Evolutionary conservation across 176 grass and related monocot species (phyloP).

Genomic region (Triticum urartu): DNA sequence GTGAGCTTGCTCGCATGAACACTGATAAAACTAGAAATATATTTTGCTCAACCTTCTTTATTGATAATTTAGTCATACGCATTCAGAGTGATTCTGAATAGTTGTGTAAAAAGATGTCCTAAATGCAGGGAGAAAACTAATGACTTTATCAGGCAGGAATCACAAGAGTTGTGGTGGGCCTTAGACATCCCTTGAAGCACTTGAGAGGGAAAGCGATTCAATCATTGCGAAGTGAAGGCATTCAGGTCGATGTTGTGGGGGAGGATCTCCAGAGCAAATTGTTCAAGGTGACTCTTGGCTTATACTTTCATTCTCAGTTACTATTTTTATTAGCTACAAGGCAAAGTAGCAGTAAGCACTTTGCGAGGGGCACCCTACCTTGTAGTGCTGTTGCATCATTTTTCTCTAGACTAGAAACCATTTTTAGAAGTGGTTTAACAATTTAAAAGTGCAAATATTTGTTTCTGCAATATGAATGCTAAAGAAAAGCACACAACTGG

Average conservation of each 20-base stretch:
- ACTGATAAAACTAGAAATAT: background rate
- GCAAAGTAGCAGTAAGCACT: background rate
- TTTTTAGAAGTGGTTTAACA: background rate
- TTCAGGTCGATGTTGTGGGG: constrained; percentile 84
- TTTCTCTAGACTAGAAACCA: background rate
- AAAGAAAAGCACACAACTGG: background rate
- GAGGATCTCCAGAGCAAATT: constrained; percentile 71
- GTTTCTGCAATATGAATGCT: background rate
- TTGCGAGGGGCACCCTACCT: background rate
- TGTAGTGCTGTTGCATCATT: background rate
- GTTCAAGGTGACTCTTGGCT: constrained; percentile 54
- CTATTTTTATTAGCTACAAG: background rate
- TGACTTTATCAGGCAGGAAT: constrained; percentile 83
- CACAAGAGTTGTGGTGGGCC: constrained; percentile 76
- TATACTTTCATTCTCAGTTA: background rate
- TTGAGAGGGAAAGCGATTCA: constrained; percentile 85
- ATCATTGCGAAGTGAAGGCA: constrained; percentile 71
- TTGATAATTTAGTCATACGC: background rate
- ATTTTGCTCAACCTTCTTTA: background rate
- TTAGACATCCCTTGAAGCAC: constrained; percentile 80
- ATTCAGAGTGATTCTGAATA: background rate
- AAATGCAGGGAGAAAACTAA: constrained; percentile 6
- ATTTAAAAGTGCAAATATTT: background rate
- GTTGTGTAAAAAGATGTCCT: background rate
- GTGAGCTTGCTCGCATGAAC: background rate